phyloP scores from a whole-genome alignment of 495 filamentous ascomycete species.

The Ramalina intermedia region DNA sequence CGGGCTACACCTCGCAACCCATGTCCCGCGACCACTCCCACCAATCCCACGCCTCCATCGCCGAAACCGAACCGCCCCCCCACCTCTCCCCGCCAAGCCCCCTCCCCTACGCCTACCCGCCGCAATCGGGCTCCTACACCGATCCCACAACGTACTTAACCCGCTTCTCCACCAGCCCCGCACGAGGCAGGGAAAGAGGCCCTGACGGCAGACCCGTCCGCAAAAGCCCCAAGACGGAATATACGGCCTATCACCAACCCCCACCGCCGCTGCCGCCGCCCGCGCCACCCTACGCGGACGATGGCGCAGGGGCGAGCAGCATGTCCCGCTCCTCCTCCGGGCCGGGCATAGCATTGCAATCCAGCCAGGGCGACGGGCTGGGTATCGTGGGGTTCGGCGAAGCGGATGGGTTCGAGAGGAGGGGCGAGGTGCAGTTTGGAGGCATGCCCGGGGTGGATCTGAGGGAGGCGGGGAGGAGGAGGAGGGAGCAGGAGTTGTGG shows the following conservation, averaged over 20 bases:
- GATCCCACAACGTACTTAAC: not conserved
- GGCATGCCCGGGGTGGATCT: constrained; percentile 8
- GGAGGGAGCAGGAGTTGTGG: not conserved
- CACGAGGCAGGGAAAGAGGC: constrained; percentile 3
- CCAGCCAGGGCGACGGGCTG: not conserved
- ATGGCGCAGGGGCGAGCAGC: not conserved
- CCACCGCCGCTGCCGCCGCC: not conserved
- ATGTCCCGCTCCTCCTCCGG: constrained; percentile 15
- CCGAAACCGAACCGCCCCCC: constrained; percentile 13
- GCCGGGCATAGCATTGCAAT: constrained; percentile 11
- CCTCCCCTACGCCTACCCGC: not conserved
- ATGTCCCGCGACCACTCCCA: constrained; percentile 35
- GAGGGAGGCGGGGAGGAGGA: constrained; percentile 8
- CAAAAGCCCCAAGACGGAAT: constrained; percentile 15
- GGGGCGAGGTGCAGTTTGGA: constrained; percentile 11
- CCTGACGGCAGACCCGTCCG: constrained; percentile 11
- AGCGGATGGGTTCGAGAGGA: not conserved
- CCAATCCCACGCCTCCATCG: constrained; percentile 19
- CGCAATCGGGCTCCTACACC: not conserved
- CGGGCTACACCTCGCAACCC: constrained; percentile 41
- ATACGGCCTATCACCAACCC: constrained; percentile 17
- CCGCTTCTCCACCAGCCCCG: not conserved
- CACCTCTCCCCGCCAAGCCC: not conserved
- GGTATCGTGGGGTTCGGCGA: constrained; percentile 9
- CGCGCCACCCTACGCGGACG: not conserved